phyloP scores from a whole-genome alignment of 805 yeast species.

The Kluyveromyces wickerhamii region DNA sequence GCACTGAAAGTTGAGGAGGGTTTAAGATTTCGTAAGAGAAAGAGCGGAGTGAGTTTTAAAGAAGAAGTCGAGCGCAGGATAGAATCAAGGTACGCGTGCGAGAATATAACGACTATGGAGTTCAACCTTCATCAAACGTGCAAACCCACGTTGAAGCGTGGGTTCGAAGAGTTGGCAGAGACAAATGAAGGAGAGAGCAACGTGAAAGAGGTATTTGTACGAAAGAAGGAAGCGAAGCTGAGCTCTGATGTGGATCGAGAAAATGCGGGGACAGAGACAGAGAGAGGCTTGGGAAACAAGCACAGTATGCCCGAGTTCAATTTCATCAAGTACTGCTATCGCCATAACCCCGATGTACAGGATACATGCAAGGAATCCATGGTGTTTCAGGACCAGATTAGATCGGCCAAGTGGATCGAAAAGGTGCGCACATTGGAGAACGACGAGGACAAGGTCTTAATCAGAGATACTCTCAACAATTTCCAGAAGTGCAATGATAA shows the following conservation, averaged over 20 bases:
- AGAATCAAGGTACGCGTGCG: too few relatives aligned
- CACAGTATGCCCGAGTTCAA: conserved; percentile 34
- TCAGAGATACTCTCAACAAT: conserved; percentile 77
- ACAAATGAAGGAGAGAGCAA: background rate
- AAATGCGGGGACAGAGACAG: background rate
- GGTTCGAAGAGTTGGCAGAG: background rate
- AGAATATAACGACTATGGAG: conserved; percentile 2
- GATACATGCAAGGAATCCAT: conserved; percentile 32
- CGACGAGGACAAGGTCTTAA: conserved; percentile 69
- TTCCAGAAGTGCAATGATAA: conserved; percentile 65
- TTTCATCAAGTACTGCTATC: conserved; percentile 70
- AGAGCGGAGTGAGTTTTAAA: too few relatives aligned
- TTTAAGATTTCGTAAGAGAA: too few relatives aligned
- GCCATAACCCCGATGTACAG: conserved; percentile 86
- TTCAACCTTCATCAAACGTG: conserved; percentile 4
- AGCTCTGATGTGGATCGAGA: too few relatives aligned
- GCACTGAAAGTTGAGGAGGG: too few relatives aligned
- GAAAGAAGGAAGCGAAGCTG: background rate
- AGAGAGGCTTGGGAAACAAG: background rate
- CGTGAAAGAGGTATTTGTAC: conserved; percentile 1
- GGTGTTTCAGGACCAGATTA: conserved; percentile 23
- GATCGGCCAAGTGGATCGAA: conserved; percentile 24
- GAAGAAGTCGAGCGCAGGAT: too few relatives aligned
- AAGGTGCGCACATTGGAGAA: conserved; percentile 48
- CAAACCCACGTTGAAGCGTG: conserved; percentile 1